Evolutionary conservation across 2,329 filamentous ascomycete genomes (phyloP), one percentile per base, ranked within the genome.

Genomic region (Penicillium sp.): DNA sequence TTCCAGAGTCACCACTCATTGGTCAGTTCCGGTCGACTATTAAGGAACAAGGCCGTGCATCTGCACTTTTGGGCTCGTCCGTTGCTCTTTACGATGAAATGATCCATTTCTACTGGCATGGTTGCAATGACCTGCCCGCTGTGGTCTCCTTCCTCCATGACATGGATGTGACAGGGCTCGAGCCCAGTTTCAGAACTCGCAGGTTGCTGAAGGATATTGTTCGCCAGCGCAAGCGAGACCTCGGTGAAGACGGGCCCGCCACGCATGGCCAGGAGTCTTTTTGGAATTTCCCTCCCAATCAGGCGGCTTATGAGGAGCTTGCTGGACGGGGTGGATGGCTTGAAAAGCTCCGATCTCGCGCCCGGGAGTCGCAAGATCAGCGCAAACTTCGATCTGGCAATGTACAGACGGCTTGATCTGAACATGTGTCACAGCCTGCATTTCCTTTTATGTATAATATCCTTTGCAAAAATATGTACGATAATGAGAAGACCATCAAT

Each of bases 71-170:
- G 4, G 73, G 70, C 9, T 64, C 67, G 11, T 71, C 67, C 6
- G 63, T 64, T 1, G 61, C 60, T 1, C 65, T 76, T 24, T 75
- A 70, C 57, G 73, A 74, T 51, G 71, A 73, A 37, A 56, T 74
- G 50, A 65, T 76, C 28, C 60, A 63, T 35, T 68, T 71, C 49
- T 62, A 67, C 48, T 75, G 73, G 73, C 57, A 61, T 35, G 65
- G 66, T 4, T 69, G 68, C 43, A 66, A 65, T 5, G 68, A 74
- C 39, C 56, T 76, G 2, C 62, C 65, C 5, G 65, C 61, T 12
- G 65, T 76, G 28, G 58, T 71, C 3, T 56, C 62, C 1, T 59
- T 74, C 8, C 56, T 74, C 8, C 56, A 58, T 25, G 72, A 76
- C 40, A 76, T 76, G 73, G 64, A 73, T 42, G 56, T 66, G n/a